phyloP scores from a whole-genome alignment of 345 rosid species.

The Bruguiera gymnorhiza region DNA sequence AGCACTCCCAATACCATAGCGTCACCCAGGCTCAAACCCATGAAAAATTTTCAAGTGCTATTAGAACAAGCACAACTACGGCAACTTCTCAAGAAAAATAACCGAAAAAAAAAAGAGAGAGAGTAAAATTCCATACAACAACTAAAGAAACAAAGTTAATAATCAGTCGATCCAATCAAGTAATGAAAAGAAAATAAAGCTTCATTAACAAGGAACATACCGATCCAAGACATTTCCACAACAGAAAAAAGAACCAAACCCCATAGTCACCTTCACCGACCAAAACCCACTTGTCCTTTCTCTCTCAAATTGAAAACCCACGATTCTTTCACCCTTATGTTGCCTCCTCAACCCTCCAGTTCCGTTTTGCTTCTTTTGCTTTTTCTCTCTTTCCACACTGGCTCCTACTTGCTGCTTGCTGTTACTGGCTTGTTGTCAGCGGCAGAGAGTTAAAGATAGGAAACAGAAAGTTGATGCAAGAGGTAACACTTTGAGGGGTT shows the following conservation, averaged over 20 bases:
- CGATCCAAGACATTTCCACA: conserved; percentile 65
- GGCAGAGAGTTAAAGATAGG: too few relatives aligned
- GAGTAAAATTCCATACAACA: neutral
- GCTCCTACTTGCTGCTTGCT: too few relatives aligned
- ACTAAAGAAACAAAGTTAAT: neutral
- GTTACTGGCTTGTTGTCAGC: too few relatives aligned
- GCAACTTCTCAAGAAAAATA: neutral
- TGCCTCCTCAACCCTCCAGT: too few relatives aligned
- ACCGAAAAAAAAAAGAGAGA: neutral
- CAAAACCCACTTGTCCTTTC: conserved; percentile 22
- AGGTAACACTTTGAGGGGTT: too few relatives aligned
- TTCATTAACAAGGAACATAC: conserved; percentile 36
- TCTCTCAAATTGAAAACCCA: neutral
- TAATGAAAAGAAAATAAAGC: too few relatives aligned
- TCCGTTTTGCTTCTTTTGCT: too few relatives aligned
- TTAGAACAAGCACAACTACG: neutral
- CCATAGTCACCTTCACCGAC: conserved; percentile 44
- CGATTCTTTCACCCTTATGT: too few relatives aligned
- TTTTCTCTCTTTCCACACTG: too few relatives aligned
- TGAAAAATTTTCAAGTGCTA: too few relatives aligned
- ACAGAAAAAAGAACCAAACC: conserved; percentile 53
- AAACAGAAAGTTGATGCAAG: too few relatives aligned
- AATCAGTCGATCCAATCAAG: neutral
- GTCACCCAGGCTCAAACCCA: neutral
- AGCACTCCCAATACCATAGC: neutral